phyloP scores from a whole-genome alignment of 805 yeast genomes.

The Starmerella stellata region DNA sequence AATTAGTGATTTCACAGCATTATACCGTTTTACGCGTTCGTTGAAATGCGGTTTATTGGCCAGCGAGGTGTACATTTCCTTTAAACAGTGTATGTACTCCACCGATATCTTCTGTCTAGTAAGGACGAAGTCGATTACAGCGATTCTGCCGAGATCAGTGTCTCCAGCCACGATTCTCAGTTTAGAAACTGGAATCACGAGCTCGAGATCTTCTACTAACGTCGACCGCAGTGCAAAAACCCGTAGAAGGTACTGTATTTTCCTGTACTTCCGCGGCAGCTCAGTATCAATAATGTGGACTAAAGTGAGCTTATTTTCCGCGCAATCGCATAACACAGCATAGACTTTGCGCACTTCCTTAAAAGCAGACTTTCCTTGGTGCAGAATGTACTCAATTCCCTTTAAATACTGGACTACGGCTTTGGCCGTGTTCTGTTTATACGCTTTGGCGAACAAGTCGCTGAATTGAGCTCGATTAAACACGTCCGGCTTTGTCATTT shows the following conservation, averaged over 20 bases:
- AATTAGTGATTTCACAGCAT: neutral
- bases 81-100: neutral
- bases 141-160: conserved; percentile 2
- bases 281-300: neutral
- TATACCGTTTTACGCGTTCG: neutral
- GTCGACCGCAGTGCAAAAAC: conserved; percentile 2
- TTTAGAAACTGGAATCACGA: neutral
- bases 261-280: neutral
- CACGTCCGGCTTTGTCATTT: neutral
- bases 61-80: neutral
- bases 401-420: neutral
- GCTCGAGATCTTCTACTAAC: neutral
- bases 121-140: conserved; percentile 2
- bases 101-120: neutral
- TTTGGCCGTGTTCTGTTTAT: neutral
- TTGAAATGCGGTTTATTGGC: neutral
- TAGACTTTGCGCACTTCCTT: conserved; percentile 1
- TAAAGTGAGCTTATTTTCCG: neutral
- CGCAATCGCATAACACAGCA: neutral
- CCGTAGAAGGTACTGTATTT: conserved; percentile 1
- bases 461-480: neutral
- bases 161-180: conserved; percentile 1
- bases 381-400: conserved; percentile 2
- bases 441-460: conserved; percentile 1
- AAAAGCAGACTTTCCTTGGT: neutral